These are phyloP conservation scores for Apocynum venetum DNA, from an alignment of 257 asterid genomes.

Conservation along the genomic window DNA sequence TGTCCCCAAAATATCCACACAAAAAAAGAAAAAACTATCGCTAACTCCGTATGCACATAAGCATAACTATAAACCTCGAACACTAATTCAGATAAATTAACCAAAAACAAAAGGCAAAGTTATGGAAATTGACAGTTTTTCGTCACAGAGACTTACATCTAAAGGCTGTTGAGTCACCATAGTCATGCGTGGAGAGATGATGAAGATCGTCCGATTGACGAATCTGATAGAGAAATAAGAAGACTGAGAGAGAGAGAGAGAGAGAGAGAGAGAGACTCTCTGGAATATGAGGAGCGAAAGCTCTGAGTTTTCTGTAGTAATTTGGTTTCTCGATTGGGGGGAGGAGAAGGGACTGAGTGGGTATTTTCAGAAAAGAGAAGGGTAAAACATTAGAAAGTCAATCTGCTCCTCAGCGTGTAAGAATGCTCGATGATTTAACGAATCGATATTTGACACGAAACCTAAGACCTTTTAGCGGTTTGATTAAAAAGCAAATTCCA, in stretches of 20 bases:
- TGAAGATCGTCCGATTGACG: conserved; percentile 48
- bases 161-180: conserved; percentile 76
- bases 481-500: neutral
- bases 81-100: conserved; percentile 12
- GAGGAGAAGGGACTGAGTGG: neutral
- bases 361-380: conserved; percentile 3
- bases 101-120: conserved; percentile 5
- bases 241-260: conserved; percentile 12
- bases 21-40: neutral
- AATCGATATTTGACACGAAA: neutral
- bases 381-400: neutral
- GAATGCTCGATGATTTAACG: neutral
- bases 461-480: neutral
- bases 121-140: neutral
- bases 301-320: conserved; percentile 27
- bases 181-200: conserved; percentile 54
- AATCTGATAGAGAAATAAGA: conserved; percentile 30
- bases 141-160: conserved; percentile 46
- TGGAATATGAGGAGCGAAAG: conserved; percentile 14
- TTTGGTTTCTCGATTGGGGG: conserved; percentile 23
- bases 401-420: neutral
- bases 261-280: neutral
- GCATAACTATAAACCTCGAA: conserved; percentile 4
- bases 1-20: conserved; percentile 13
- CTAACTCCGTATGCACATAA: conserved; percentile 7